Conservation (phyloP, 257 asterid species). For the Jaltomata sinuosa region DNA sequence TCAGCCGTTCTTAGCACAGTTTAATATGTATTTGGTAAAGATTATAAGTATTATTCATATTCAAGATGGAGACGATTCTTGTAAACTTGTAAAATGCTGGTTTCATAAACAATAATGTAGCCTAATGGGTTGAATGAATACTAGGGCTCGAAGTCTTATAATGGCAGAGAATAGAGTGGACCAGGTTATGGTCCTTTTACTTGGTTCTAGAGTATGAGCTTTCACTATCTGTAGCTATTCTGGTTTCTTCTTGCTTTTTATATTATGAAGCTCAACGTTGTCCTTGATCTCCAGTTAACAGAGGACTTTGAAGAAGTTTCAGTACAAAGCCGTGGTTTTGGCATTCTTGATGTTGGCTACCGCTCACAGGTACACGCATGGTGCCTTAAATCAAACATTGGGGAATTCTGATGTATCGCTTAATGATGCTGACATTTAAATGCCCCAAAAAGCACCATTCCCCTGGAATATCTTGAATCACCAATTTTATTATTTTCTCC, state of each 20-base stretch:
- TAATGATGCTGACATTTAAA: not conserved
- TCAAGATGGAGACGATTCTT: not conserved
- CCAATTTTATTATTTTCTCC: not conserved
- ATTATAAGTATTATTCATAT: not conserved
- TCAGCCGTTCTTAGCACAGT: not conserved
- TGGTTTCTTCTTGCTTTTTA: not conserved
- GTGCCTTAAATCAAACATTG: not conserved
- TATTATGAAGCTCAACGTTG: not conserved
- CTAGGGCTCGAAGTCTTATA: not conserved
- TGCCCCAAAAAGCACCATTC: not conserved
- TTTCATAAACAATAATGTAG: not conserved
- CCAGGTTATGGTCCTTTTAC: not conserved
- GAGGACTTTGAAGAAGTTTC: slow-evolving; percentile 75
- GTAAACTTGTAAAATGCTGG: not conserved
- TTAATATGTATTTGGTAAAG: not conserved
- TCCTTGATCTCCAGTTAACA: slow-evolving; percentile 36
- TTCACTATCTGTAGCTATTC: not conserved
- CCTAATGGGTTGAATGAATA: not conserved
- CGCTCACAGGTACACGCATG: slow-evolving; percentile 50
- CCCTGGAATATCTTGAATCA: not conserved
- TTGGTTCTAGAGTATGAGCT: not conserved
- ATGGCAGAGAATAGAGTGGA: not conserved
- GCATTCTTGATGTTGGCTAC: slow-evolving; percentile 85
- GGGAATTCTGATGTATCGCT: not conserved
- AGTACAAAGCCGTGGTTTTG: slow-evolving; percentile 84